Evolutionary conservation across 768 basidiomycete species (phyloP), one percentile per base, ranked within the genome.

Genomic region (Agaricus blazei): DNA sequence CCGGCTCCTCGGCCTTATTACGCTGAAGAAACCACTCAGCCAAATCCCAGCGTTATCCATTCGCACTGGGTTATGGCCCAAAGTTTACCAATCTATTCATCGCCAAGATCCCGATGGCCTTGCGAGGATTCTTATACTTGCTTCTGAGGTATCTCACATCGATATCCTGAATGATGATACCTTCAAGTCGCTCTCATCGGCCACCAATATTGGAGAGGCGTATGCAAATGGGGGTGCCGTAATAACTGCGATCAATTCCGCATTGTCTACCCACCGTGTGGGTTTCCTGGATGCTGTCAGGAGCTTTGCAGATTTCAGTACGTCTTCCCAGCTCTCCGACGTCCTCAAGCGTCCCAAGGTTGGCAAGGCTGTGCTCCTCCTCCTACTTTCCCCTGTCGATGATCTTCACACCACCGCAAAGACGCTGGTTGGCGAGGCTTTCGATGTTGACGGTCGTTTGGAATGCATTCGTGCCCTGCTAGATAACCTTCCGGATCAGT

Each of bases 401-500:
- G 79, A 83, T 12, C 70, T 95, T 14, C 89, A 90, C 61, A 73
- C 77, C 43, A 84, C 88, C 9, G 89, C 87, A 1, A 89, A 93
- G 66, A 80, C 81, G 19, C 67, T 98, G n/a, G 79, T 91, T 27
- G 88, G 88, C 9, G 81, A 92, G 52, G 88, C 93, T 0, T 95
- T 89, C 62, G 90, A 96, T 60, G 90, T 85, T n/a, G 92, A 95
- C 63, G 85, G 82, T 27, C 88, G 97, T 43, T 76, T 82, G 38
- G 95, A 97, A 59, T 95, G 91, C 65, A 88, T 97, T 64, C 84
- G 89, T 7, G 84, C 82, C 12, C 72, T 98, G 23, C 74, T 98
- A 2, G 75, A 79, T 60, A 81, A 87, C 51, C 74, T 81, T 51
- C 82, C 93, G 0, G 77, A 80, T 37, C 75, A 78, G 29, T 77